Evolutionary conservation across 345 rosid genomes (phyloP).

Genomic region (Populus euphratica): DNA sequence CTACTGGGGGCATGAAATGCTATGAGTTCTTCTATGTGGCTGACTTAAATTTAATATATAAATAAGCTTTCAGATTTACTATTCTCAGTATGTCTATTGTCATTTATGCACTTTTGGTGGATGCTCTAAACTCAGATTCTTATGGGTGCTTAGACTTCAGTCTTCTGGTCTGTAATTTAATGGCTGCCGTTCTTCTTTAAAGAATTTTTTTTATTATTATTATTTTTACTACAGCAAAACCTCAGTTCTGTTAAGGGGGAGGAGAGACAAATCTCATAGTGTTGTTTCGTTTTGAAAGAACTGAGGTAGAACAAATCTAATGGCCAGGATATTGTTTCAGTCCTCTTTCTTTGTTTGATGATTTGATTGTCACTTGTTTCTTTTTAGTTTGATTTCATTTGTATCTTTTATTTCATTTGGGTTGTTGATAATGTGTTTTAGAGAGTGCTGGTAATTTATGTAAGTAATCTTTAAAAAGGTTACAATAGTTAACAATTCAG

Average conservation of each 20-base stretch:
- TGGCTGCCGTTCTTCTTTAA: no score
- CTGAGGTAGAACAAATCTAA: conserved; percentile 29
- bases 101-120: no score
- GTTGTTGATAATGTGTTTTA: background rate
- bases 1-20: background rate
- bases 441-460: background rate
- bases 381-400: background rate
- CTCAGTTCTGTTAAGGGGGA: background rate
- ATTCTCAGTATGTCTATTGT: background rate
- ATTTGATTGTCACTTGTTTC: conserved; percentile 57
- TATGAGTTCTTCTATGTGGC: background rate
- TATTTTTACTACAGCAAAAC: background rate
- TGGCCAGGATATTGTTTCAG: conserved; percentile 72
- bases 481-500: background rate
- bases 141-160: no score
- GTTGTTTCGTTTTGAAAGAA: conserved; percentile 15
- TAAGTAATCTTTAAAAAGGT: no score
- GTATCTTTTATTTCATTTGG: background rate
- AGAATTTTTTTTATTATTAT: background rate
- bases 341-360: conserved; percentile 48
- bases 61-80: background rate
- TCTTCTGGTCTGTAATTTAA: no score
- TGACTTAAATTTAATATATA: background rate
- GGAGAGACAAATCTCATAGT: background rate
- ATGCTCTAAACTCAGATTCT: no score